These are phyloP conservation scores for Calonectria crousiana DNA, from an alignment of 2,329 filamentous ascomycete species.

Conservation along the genomic window DNA sequence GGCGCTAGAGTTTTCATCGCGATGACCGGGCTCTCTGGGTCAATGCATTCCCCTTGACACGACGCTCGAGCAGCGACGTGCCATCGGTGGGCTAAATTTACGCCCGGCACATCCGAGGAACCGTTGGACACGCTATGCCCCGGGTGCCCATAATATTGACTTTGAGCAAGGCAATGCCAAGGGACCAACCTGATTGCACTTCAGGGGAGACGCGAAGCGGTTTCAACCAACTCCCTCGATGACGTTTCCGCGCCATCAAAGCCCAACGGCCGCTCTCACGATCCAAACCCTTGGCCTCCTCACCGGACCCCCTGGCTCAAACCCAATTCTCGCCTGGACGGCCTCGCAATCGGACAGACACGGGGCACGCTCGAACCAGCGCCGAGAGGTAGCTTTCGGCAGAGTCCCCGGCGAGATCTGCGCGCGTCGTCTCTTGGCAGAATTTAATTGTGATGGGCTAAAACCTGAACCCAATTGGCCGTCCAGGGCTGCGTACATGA, in stretches of 20 bases:
- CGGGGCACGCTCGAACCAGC: neutral
- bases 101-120: constrained; percentile 1
- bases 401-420: neutral
- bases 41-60: neutral
- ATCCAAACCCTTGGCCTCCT: neutral
- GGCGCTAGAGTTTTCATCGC: no score
- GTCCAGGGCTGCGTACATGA: neutral
- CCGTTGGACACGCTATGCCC: neutral
- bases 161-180: neutral
- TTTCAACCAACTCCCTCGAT: constrained; percentile 11
- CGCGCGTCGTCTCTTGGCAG: neutral
- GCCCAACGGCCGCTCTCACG: neutral
- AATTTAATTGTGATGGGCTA: neutral
- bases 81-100: neutral
- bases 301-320: neutral
- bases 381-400: neutral
- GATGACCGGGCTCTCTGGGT: neutral
- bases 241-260: constrained; percentile 1
- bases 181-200: constrained; percentile 1
- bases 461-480: neutral
- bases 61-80: neutral
- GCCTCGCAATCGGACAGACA: no score
- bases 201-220: neutral
- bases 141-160: neutral
- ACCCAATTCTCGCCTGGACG: neutral